A percentile compares a stretch with the other conserved stretches of the same genome.
Evolutionary conservation across 1,284 basidiomycete genomes (phyloP).

Genomic region (Pulchroboletus neoregius): DNA sequence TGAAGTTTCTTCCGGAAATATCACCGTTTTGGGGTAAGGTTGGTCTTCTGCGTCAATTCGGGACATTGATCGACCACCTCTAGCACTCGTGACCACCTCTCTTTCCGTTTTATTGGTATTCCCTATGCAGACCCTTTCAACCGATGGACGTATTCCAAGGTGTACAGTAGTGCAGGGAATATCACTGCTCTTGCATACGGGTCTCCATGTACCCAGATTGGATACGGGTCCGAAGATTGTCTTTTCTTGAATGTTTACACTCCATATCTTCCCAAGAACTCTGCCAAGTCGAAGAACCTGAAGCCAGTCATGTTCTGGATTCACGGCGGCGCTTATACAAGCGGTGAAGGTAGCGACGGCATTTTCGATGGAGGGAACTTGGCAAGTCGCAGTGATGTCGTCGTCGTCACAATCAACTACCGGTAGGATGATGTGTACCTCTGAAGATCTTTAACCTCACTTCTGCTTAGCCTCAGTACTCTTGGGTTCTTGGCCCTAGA

Average conservation of each 20-base stretch:
- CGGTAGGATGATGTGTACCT: conserved; percentile 18
- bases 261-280: conserved; percentile 26
- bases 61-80: not conserved
- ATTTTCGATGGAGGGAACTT: conserved; percentile 42
- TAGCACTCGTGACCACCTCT: conserved; percentile 27
- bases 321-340: conserved; percentile 39
- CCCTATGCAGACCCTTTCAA: conserved; percentile 27
- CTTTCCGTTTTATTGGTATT: conserved; percentile 31
- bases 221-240: conserved; percentile 32
- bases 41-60: not conserved
- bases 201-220: conserved; percentile 28
- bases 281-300: conserved; percentile 17
- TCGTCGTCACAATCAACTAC: conserved; percentile 46
- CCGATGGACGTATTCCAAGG: conserved; percentile 27
- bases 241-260: conserved; percentile 41
- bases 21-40: conserved; percentile 5
- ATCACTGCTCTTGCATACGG: conserved; percentile 32
- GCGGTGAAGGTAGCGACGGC: conserved; percentile 38
- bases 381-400: conserved; percentile 41
- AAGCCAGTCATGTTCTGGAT: conserved; percentile 42
- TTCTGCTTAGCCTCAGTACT: conserved; percentile 7
- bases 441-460: not conserved
- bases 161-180: conserved; percentile 16
- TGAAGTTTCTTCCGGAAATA: conserved; percentile 11
- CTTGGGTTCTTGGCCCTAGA: conserved; percentile 14